Base-by-base conservation (phyloP, 2,329 filamentous ascomycete genomes). In the Cryphonectria parasitica region DNA sequence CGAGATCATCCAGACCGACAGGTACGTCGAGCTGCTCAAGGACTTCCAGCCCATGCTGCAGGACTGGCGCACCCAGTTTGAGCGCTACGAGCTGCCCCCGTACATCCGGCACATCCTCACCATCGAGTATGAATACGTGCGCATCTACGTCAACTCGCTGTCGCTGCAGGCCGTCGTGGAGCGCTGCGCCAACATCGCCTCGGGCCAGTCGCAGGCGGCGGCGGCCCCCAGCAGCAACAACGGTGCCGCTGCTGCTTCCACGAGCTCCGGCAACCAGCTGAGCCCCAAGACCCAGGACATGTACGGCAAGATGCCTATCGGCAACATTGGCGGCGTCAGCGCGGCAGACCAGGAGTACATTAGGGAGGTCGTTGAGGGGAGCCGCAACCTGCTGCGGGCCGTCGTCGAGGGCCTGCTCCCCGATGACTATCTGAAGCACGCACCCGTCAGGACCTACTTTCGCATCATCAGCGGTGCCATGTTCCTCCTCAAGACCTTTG, bases 131-230 rank as follows among this genome's bases (percentile, higher is more conserved):
- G 94, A 98, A 77, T 98, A 98, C 78, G 94, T 95, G 36, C 89
- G 95, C 76, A 92, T 98, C 66, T 98, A 98, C 78, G 88, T 98
- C 82, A 98, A 98, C 79, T 97, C 95, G 0, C 85, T 99, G 1
- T 95, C 95, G 2, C 84, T 99, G 1, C 96, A 99, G 81, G 96
- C 96, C 31, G 94, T 98, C 3, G 94, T 98, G 7, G 95, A 98
- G 80, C 89, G 95, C 72, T 97, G 93, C 81, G 95, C 94, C 8
- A 94, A 88, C 72, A 92, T 95, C 74, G 90, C 90, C 28, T 83
- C 82, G 15, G 83, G 84, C 70, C 81, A 80, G n/a, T 74, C 77
- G 36, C 75, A 74, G 64, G 72, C 79, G 22, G 73, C 79, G 45
- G 36, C 36, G 36, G 79, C 81, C 15, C 80, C 78, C 45, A 80